A percentile compares a stretch with the other conserved stretches of the same genome.
Evolutionary conservation across 768 basidiomycete species (phyloP).

Genomic region (Coprinopsis sp.): DNA sequence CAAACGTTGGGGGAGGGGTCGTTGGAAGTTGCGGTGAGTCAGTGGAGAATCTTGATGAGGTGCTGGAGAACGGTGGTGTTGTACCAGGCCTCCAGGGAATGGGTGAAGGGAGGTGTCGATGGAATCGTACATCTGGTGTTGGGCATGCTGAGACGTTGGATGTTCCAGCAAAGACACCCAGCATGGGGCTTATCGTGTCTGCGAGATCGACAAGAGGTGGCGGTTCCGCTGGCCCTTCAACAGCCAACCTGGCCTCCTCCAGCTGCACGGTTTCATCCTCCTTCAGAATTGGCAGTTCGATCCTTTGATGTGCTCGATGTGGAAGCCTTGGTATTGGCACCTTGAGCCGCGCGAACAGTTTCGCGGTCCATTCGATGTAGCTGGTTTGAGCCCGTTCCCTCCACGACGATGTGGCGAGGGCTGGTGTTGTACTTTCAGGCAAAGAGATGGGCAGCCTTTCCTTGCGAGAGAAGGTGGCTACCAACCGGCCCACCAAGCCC

Average conservation of each 20-base stretch:
- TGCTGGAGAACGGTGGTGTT: background rate
- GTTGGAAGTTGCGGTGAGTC: background rate
- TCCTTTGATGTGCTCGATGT: background rate
- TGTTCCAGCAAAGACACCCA: background rate
- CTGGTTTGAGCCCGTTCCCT: background rate
- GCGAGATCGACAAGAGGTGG: background rate
- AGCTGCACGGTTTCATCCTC: too few species aligned
- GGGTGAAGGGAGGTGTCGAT: background rate
- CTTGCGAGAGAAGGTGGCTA: background rate
- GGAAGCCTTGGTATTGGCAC: background rate
- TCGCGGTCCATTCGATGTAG: background rate
- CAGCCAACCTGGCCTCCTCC: background rate
- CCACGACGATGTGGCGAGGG: too few species aligned
- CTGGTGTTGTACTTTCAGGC: too few species aligned
- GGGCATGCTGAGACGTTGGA: background rate
- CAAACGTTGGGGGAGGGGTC: conserved; percentile 2
- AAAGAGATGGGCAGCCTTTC: background rate
- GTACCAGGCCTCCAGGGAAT: background rate
- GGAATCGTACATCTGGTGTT: background rate
- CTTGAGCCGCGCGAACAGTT: background rate
- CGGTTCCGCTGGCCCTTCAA: too few species aligned
- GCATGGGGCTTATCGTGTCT: background rate
- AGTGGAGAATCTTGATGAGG: background rate
- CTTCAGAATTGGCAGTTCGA: too few species aligned
- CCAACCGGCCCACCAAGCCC: background rate